Conservation (phyloP, 2,329 filamentous ascomycete species). For the Colletotrichum lini region DNA sequence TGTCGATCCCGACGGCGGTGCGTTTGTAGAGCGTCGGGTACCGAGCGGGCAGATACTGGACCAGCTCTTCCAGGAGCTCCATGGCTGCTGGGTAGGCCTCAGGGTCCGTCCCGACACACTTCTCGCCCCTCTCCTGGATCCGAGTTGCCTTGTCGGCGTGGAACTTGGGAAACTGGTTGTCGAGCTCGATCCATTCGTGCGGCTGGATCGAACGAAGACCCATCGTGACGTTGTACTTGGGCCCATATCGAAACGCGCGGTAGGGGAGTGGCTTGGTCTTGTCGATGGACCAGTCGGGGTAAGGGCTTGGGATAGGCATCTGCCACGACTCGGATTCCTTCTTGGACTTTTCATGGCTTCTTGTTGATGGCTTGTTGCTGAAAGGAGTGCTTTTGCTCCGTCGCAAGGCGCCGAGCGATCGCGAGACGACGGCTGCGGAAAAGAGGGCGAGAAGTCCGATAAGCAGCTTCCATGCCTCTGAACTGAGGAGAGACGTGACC, state of each 20-base stretch:
- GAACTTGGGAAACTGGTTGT: slow-evolving; percentile 82
- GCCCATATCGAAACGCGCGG: slow-evolving; percentile 83
- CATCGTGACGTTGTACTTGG: slow-evolving; percentile 84
- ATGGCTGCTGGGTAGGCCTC: slow-evolving; percentile 80
- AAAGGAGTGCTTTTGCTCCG: not conserved
- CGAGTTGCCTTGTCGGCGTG: slow-evolving; percentile 80
- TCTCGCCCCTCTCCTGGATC: slow-evolving; percentile 75
- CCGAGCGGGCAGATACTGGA: slow-evolving; percentile 78
- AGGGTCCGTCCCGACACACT: slow-evolving; percentile 78
- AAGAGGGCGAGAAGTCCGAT: slow-evolving; percentile 28
- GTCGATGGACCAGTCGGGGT: slow-evolving; percentile 77
- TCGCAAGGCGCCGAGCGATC: slow-evolving; percentile 2
- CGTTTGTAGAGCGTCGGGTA: slow-evolving; percentile 80
- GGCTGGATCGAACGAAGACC: slow-evolving; percentile 79
- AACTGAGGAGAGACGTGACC: not conserved
- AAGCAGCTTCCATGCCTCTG: slow-evolving; percentile 23
- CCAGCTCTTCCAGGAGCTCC: slow-evolving; percentile 83
- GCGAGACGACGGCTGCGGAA: slow-evolving; percentile 11
- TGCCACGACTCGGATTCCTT: slow-evolving; percentile 59
- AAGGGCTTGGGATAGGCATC: slow-evolving; percentile 72
- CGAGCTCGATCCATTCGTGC: slow-evolving; percentile 87
- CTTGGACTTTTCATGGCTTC: not conserved
- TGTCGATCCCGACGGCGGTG: slow-evolving; percentile 77
- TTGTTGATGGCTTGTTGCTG: not conserved
- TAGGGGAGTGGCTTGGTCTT: slow-evolving; percentile 82